Conservation (phyloP, 768 basidiomycete species). For the Lentinula edodes region DNA sequence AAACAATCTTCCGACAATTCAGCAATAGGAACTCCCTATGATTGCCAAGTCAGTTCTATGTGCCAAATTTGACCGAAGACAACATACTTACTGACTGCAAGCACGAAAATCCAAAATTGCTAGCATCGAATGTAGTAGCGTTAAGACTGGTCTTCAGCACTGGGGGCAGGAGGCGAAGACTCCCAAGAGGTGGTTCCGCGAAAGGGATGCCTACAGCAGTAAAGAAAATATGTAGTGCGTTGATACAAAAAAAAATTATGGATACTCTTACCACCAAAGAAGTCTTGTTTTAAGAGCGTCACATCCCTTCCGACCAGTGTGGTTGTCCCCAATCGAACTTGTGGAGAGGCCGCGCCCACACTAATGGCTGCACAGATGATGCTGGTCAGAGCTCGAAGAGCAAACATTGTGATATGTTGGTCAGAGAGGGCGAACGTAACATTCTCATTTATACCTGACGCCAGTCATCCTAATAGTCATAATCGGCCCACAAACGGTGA, state of each 20-base stretch:
- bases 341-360: neutral
- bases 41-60: conserved; percentile 13
- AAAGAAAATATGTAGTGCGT: conserved; percentile 6
- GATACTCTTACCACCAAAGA: conserved; percentile 36
- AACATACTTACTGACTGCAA: conserved; percentile 27
- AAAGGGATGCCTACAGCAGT: conserved; percentile 40
- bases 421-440: too few species aligned
- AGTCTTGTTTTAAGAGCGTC: conserved; percentile 31
- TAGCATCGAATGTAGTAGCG: conserved; percentile 35
- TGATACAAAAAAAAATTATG: neutral
- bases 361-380: neutral
- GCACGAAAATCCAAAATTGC: conserved; percentile 41
- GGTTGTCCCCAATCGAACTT: conserved; percentile 31
- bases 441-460: too few species aligned
- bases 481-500: too few species aligned
- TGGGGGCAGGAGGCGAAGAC: conserved; percentile 39
- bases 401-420: neutral
- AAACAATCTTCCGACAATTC: conserved; percentile 54
- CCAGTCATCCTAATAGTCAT: too few species aligned
- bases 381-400: neutral
- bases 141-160: conserved; percentile 36
- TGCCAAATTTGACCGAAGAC: neutral
- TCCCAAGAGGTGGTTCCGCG: conserved; percentile 47
- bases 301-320: conserved; percentile 31
- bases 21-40: neutral